Evolutionary conservation across 1,284 basidiomycete species (phyloP).

Genomic region (Irpex sp.): DNA sequence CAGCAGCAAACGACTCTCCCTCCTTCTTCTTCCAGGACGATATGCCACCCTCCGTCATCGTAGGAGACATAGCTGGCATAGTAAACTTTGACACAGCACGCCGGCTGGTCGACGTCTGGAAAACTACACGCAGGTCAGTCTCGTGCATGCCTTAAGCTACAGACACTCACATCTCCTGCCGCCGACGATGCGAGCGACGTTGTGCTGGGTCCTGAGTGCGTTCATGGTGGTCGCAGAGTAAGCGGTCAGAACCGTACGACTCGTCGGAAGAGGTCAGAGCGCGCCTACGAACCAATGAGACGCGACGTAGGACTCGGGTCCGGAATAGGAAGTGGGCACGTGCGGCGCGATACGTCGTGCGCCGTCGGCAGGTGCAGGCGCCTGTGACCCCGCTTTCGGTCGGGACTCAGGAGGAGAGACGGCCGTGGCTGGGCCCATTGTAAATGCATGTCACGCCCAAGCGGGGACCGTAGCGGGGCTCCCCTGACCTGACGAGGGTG

Average conservation of each 20-base stretch:
- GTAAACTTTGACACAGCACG: conserved; percentile 66
- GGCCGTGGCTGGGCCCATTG: not conserved
- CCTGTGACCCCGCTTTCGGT: not conserved
- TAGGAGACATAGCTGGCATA: conserved; percentile 98
- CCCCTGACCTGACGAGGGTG: not conserved
- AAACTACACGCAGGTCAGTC: conserved; percentile 33
- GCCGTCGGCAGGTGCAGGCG: not conserved
- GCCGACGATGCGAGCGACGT: not conserved
- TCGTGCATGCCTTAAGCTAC: not conserved
- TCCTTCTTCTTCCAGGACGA: conserved; percentile 90
- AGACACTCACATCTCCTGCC: not conserved
- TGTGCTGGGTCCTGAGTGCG: not conserved
- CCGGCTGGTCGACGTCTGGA: conserved; percentile 55
- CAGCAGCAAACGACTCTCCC: conserved; percentile 80
- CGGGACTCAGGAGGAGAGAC: not conserved
- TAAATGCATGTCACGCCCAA: not conserved
- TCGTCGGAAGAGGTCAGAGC: not conserved
- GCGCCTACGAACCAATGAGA: not conserved
- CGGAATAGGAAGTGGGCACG: not conserved
- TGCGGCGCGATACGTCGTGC: not conserved
- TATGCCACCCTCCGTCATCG: conserved; percentile 98
- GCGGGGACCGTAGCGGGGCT: not conserved
- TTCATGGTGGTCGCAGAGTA: not conserved
- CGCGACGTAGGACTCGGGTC: conserved; percentile 1
- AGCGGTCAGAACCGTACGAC: not conserved